phyloP scores from a whole-genome alignment of 2,329 filamentous ascomycete species.

The Aureobasidium sp. region DNA sequence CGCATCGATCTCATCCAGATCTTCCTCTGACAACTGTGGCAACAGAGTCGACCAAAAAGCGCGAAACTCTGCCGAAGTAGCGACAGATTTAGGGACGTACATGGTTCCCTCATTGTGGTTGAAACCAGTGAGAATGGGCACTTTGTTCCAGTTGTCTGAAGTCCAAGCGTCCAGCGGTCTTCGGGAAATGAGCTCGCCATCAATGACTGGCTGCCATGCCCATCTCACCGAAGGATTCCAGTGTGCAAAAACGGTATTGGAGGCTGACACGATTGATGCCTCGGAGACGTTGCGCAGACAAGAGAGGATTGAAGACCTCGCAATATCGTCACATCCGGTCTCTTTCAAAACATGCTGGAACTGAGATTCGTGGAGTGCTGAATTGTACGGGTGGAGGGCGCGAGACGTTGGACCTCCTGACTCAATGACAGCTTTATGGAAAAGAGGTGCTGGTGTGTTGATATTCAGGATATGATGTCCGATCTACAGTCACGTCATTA shows the following conservation, averaged over 20 bases:
- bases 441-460: slow-evolving; percentile 32
- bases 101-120: slow-evolving; percentile 62
- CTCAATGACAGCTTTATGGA: slow-evolving; percentile 42
- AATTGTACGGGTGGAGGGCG: slow-evolving; percentile 37
- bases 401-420: slow-evolving; percentile 43
- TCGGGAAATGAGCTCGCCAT: slow-evolving; percentile 52
- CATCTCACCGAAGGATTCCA: slow-evolving; percentile 43
- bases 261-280: slow-evolving; percentile 33
- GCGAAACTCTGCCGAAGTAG: slow-evolving; percentile 47
- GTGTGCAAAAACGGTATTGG: slow-evolving; percentile 37
- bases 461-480: slow-evolving; percentile 59
- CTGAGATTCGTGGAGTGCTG: slow-evolving; percentile 37
- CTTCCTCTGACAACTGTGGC: slow-evolving; percentile 46
- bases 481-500: slow-evolving; percentile 34
- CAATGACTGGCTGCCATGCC: slow-evolving; percentile 65
- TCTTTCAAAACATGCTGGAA: slow-evolving; percentile 37
- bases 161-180: slow-evolving; percentile 56
- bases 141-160: slow-evolving; percentile 45
- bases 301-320: slow-evolving; percentile 31
- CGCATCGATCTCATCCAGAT: slow-evolving; percentile 49
- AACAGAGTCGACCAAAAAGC: slow-evolving; percentile 57
- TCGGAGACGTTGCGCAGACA: slow-evolving; percentile 38
- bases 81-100: slow-evolving; percentile 51
- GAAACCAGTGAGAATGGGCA: slow-evolving; percentile 63
- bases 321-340: slow-evolving; percentile 27